These are phyloP conservation scores for Mycena rebaudengoi DNA, from an alignment of 768 basidiomycete genomes.

Conservation along the genomic window DNA sequence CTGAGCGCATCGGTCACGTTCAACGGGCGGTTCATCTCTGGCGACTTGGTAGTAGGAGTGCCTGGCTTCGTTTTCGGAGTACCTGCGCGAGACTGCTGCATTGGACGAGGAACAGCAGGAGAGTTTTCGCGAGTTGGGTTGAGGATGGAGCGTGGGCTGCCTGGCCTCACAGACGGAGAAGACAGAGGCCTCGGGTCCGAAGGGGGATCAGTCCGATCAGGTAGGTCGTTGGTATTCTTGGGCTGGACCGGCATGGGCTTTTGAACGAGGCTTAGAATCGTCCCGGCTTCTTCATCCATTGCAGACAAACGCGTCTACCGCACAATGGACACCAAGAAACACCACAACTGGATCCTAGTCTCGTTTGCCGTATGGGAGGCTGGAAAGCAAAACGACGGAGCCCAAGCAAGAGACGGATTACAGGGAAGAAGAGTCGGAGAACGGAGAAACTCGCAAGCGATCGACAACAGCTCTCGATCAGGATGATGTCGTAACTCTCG, in stretches of 20 bases:
- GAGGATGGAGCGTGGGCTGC: slow-evolving; percentile 20
- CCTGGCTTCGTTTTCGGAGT: slow-evolving; percentile 23
- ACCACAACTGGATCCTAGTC: too few species aligned
- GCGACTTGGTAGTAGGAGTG: slow-evolving; percentile 34
- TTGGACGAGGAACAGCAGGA: slow-evolving; percentile 4
- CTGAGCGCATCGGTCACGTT: slow-evolving; percentile 94
- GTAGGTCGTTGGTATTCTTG: slow-evolving; percentile 17
- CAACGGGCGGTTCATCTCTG: slow-evolving; percentile 67
- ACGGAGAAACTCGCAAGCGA: too few species aligned
- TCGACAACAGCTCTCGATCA: too few species aligned
- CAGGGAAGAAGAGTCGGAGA: not conserved
- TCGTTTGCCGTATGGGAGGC: too few species aligned
- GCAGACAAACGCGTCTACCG: not conserved
- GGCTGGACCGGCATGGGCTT: slow-evolving; percentile 21
- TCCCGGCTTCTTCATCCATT: slow-evolving; percentile 18
- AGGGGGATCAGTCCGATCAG: slow-evolving; percentile 17
- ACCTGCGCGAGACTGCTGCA: slow-evolving; percentile 3
- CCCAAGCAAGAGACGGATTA: too few species aligned
- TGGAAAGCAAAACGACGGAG: too few species aligned
- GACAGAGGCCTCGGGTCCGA: slow-evolving; percentile 16
- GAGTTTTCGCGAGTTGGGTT: slow-evolving; percentile 21
- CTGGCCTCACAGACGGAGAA: slow-evolving; percentile 13
- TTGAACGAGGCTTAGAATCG: slow-evolving; percentile 20
- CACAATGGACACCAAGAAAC: not conserved
- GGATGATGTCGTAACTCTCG: too few species aligned